phyloP scores from a whole-genome alignment of 1,139 yeast species.

The Hansenula lynferdii region DNA sequence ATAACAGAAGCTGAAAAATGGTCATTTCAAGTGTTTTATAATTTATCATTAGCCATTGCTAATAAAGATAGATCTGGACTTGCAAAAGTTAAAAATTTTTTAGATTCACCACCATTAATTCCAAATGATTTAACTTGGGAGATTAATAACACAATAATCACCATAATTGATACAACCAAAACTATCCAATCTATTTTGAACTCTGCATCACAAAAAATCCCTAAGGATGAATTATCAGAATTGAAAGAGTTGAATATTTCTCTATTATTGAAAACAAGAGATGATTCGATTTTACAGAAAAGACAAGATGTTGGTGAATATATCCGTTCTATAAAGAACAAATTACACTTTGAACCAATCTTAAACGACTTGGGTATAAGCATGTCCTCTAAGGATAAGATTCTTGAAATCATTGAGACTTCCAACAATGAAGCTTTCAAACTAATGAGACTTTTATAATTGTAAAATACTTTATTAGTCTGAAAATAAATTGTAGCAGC shows the following conservation, averaged over 20 bases:
- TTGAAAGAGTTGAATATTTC: conserved; percentile 9
- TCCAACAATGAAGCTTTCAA: conserved; percentile 11
- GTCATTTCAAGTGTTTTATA: conserved; percentile 23
- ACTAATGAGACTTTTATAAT: conserved; percentile 7
- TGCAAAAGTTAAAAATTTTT: conserved; percentile 2
- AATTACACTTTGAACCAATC: conserved; percentile 1
- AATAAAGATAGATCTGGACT: conserved; percentile 4
- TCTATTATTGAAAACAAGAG: conserved; percentile 8
- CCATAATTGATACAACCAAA: conserved; percentile 15
- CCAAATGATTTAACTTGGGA: conserved; percentile 16
- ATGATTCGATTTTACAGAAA: conserved; percentile 4
- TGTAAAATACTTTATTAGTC: too few relatives aligned
- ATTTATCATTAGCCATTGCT: conserved; percentile 15
- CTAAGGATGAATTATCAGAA: conserved; percentile 7
- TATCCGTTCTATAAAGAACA: conserved; percentile 1
- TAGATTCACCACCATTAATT: conserved; percentile 7
- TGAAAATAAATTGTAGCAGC: too few relatives aligned
- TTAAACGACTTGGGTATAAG: conserved; percentile 6
- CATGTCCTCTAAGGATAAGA: conserved; percentile 1
- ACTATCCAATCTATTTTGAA: conserved; percentile 10
- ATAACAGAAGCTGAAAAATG: conserved; percentile 31
- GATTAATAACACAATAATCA: conserved; percentile 12
- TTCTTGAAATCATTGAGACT: conserved; percentile 7
- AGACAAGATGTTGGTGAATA: conserved; percentile 1
- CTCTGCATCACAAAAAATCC: not conserved